A percentile compares a stretch with the other conserved stretches of the same genome.
Conservation (phyloP, 2,329 filamentous ascomycete genomes). For the Phaeoacremonium minimum region DNA sequence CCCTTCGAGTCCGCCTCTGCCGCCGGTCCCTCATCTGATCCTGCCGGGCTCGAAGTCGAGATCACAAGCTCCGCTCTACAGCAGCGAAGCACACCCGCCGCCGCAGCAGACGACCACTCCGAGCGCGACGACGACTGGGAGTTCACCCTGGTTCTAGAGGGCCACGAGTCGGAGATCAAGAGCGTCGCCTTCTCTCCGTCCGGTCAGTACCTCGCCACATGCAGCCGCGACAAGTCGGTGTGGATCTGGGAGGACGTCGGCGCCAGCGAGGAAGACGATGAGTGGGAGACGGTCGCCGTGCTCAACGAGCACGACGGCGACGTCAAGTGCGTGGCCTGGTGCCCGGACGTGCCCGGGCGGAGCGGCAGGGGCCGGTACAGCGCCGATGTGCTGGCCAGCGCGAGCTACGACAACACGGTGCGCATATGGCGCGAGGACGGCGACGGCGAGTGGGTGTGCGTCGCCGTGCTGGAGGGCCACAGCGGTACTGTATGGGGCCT, state of each 20-base stretch:
- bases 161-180: constrained; percentile 93
- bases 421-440: constrained; percentile 84
- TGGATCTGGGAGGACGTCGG: constrained; percentile 98
- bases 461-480: constrained; percentile 77
- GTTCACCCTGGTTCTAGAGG: constrained; percentile 87
- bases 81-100: constrained; percentile 13
- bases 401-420: constrained; percentile 92
- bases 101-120: constrained; percentile 23
- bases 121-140: constrained; percentile 74
- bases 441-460: constrained; percentile 88
- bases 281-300: constrained; percentile 95
- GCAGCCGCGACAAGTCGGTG: constrained; percentile 86
- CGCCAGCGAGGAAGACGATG: constrained; percentile 71
- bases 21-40: constrained; percentile 10
- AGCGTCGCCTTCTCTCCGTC: constrained; percentile 68
- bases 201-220: constrained; percentile 80
- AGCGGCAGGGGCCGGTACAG: constrained; percentile 42
- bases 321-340: constrained; percentile 93
- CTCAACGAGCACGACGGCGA: constrained; percentile 92
- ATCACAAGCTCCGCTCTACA: constrained; percentile 19
- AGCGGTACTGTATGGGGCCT: constrained; percentile 85
- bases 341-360: constrained; percentile 60
- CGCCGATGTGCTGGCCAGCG: constrained; percentile 75
- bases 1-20: constrained; percentile 11
- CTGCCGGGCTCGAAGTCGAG: constrained; percentile 35